Base-by-base conservation (phyloP, 495 filamentous ascomycete species). In the Antarctomyces pellizariae region DNA sequence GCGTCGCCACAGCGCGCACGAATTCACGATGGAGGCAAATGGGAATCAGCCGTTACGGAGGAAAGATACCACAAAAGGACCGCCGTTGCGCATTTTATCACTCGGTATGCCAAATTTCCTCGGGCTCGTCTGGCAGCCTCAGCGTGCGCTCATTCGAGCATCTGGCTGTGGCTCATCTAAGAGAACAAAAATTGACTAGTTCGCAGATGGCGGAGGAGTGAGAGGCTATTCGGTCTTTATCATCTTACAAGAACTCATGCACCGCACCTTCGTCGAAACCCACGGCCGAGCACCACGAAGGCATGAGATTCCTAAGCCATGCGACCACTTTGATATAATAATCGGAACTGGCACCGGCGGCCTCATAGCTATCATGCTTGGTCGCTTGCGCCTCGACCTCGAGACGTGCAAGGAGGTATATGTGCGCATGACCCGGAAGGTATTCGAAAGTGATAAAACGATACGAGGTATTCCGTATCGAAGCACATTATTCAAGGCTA, bases 361-460 rank as follows among this genome's bases (percentile, higher is more conserved):
- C 2, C 52, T 97, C 29, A 92, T 97, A 35, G 89, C 86, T 11
- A 62, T 97, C 35, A 95, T 97, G 89, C 60, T 97, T 13, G 86
- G 86, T 6, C 65, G 86, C 21, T 52, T 97, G 39, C 73, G 86
- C 24, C 62, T 97, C 38, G 82, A 95, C 39, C 52, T 95, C 15
- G 84, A 93, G 45, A 86, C 79, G 1, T 93, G 84, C 61, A 93
- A 90, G 50, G 73, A 90, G 34, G 68, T 93, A 7, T 97, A 95
- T 39, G 77, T 91, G 32, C 71, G 76, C 30, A 75, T 97, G 60
- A 97, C 86, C 20, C 69, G 73, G 37, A 70, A 69, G 42, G 89
- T 95, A 0, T 97, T 97, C 36, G 82, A 92, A 48, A 93, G 86
- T 6, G 89, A 97, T 52, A 97, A 97, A 53, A 95, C 84, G 4